Evolutionary conservation across 2,329 filamentous ascomycete species (phyloP).

Genomic region (Ophiocordyceps polyrhachis-furcata): DNA sequence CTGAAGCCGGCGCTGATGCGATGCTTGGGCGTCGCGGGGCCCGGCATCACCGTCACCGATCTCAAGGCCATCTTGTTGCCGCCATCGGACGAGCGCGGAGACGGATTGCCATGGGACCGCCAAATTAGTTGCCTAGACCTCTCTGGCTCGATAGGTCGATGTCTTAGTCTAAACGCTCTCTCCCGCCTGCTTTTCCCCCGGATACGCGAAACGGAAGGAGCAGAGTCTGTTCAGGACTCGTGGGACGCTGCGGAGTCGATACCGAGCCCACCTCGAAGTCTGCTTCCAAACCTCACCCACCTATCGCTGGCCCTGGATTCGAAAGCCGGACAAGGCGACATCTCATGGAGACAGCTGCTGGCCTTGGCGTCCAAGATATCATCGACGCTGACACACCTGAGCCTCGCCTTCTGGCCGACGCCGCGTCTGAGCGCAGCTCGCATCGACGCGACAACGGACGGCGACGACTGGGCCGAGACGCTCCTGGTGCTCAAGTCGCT

Average conservation of each 20-base stretch:
- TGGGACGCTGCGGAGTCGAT: slow-evolving; percentile 28
- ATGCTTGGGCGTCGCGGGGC: slow-evolving; percentile 24
- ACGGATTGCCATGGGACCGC: slow-evolving; percentile 6
- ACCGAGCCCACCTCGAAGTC: slow-evolving; percentile 13
- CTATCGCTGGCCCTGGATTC: slow-evolving; percentile 36
- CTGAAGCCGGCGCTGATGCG: slow-evolving; percentile 32
- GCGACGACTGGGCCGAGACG: slow-evolving; percentile 41
- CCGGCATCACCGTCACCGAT: slow-evolving; percentile 29
- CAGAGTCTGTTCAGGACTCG: slow-evolving; percentile 24
- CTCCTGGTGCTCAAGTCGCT: slow-evolving; percentile 35
- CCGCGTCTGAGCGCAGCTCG: slow-evolving; percentile 33
- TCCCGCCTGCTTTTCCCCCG: slow-evolving; percentile 29
- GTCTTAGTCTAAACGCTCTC: slow-evolving; percentile 32
- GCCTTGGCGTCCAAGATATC: slow-evolving; percentile 28
- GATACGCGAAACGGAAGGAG: slow-evolving; percentile 3
- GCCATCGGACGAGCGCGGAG: slow-evolving; percentile 9
- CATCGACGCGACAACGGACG: slow-evolving; percentile 19
- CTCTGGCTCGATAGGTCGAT: slow-evolving; percentile 29
- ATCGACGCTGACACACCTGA: slow-evolving; percentile 38
- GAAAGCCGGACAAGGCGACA: slow-evolving; percentile 7
- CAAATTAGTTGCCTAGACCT: slow-evolving; percentile 35
- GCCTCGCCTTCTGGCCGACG: slow-evolving; percentile 42
- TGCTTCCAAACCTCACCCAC: slow-evolving; percentile 40
- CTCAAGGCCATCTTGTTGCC: slow-evolving; percentile 25
- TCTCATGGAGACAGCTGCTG: slow-evolving; percentile 41